Evolutionary conservation across 495 filamentous ascomycete species (phyloP).

Genomic region (Talaromyces ruber): DNA sequence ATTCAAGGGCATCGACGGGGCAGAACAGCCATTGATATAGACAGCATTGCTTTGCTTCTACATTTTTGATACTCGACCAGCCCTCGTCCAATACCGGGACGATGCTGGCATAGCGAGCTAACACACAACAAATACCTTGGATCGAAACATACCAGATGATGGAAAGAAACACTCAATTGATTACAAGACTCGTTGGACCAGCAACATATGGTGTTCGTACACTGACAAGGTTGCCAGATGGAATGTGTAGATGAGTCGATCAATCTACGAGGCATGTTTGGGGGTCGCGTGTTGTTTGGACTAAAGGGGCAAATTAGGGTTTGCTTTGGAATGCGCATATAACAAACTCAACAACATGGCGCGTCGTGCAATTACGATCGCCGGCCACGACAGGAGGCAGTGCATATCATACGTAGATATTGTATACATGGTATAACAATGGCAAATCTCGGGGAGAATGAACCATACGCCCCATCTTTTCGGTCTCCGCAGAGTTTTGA

Average conservation of each 20-base stretch:
- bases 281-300: background rate
- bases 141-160: background rate
- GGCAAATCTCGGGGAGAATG: no score
- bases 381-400: background rate
- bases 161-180: background rate
- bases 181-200: background rate
- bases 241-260: background rate
- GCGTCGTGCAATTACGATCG: background rate
- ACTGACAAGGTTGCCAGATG: background rate
- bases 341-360: background rate
- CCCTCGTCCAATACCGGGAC: background rate
- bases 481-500: no score
- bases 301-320: background rate
- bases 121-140: background rate
- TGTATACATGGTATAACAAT: no score
- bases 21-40: background rate
- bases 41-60: background rate
- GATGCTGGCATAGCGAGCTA: background rate
- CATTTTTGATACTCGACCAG: background rate
- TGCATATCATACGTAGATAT: background rate
- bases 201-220: background rate
- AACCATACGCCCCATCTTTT: no score
- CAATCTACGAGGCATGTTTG: background rate
- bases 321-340: background rate
- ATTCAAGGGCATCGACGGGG: background rate